phyloP scores from a whole-genome alignment of 1,284 basidiomycete genomes.

The Neolentinus lepideus region DNA sequence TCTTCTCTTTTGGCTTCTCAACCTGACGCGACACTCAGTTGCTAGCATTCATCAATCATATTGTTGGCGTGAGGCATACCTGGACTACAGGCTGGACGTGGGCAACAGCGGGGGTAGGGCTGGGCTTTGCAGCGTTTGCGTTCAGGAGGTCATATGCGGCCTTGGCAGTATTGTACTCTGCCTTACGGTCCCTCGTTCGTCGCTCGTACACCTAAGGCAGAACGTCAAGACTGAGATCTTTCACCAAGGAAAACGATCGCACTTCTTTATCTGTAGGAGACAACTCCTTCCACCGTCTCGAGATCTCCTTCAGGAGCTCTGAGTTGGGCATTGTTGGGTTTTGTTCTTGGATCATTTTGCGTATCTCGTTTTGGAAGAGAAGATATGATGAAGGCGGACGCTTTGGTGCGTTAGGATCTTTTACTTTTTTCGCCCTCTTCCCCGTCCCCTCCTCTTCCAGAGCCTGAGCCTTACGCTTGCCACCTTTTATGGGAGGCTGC shows the following conservation, averaged over 20 bases:
- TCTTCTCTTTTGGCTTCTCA: conserved; percentile 4
- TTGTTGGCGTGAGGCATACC: neutral
- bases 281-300: conserved; percentile 71
- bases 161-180: conserved; percentile 25
- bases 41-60: neutral
- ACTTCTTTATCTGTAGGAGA: conserved; percentile 69
- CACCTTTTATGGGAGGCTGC: conserved; percentile 11
- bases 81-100: neutral
- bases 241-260: conserved; percentile 12
- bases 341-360: conserved; percentile 61
- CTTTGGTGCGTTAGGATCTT: conserved; percentile 93
- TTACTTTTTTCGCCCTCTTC: conserved; percentile 49
- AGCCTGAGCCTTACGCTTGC: conserved; percentile 47
- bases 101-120: conserved; percentile 17
- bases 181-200: conserved; percentile 27
- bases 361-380: conserved; percentile 90
- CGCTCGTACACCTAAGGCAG: conserved; percentile 26
- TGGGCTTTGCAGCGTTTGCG: conserved; percentile 25
- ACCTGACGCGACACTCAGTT: neutral
- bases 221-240: conserved; percentile 1
- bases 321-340: conserved; percentile 63
- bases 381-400: conserved; percentile 93
- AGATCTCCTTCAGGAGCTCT: conserved; percentile 69
- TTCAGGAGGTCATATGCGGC: conserved; percentile 18
- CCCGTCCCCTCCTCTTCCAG: conserved; percentile 37